Evolutionary conservation across 306 rosid genomes (phyloP), one percentile per base, ranked within the genome.

Genomic region (Prunus campanulata): DNA sequence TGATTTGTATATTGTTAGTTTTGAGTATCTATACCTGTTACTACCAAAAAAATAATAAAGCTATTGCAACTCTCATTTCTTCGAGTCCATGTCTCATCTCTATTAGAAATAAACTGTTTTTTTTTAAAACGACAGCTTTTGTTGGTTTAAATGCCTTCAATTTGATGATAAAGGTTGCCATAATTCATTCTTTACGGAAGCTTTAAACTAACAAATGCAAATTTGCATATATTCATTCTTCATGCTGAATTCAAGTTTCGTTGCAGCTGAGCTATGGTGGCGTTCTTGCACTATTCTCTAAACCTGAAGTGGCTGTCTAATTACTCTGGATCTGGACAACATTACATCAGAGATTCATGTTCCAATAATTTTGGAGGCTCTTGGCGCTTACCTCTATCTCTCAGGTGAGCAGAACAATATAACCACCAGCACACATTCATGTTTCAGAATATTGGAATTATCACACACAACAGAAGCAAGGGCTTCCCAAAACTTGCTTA

Each of bases 281-380:
- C 44, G 66, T 60, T 77, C 79, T 66, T 89, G 93, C 82, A 77
- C 74, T 68, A 85, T 90, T 79, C 93, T 88, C 49, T 91, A 80
- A 69, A 71, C 74, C 39, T 49, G 0, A 1, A 24, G 22, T 48
- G 67, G 70, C 49, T 66, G 77, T 35, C 12, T 18, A 48, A n/a
- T 71, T 27, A 20, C 69, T 48, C 70, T 73, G 60, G 81, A 77
- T 48, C 70, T 73, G 54, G 81, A 77, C 56, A 19, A 16, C 74
- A 4, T 66, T 49, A 66, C 27, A 48, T 74, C 68, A 52, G 20
- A 56, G 15, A 8, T 63, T 61, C 61, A 56, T 25, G 67, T 44
- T 52, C 32, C 61, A 19, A 39, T 71, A 54, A 6, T 12, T 52
- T 30, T 18, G 11, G n/a, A 57, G 1, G 6, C 25, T 59, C 65